Evolutionary conservation across 441 rosid genomes (phyloP).

Genomic region (Daphne laureola): DNA sequence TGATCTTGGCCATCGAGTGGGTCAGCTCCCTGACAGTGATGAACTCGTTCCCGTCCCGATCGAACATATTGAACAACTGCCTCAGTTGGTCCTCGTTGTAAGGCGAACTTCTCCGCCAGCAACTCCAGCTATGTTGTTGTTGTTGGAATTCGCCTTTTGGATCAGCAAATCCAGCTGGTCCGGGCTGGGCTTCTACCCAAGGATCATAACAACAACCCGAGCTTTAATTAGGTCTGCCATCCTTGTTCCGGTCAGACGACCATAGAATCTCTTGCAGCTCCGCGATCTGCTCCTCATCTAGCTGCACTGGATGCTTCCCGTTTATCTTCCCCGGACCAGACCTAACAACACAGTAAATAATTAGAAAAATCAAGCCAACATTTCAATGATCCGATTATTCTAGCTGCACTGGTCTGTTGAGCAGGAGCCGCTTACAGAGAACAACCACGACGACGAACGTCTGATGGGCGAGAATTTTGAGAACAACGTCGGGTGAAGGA

Average conservation of each 20-base stretch:
- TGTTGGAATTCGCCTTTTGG: slow-evolving; percentile 63
- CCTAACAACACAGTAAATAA: background rate
- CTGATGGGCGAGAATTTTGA: slow-evolving; percentile 59
- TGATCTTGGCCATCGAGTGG: slow-evolving; percentile 83
- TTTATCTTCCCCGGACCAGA: slow-evolving; percentile 32
- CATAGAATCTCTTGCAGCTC: slow-evolving; percentile 76
- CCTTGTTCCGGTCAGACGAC: slow-evolving; percentile 70
- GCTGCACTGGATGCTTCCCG: slow-evolving; percentile 41
- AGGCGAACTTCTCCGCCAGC: slow-evolving; percentile 44
- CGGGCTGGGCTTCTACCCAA: slow-evolving; percentile 56
- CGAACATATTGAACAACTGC: slow-evolving; percentile 67
- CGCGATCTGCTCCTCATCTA: slow-evolving; percentile 60
- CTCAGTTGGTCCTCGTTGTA: slow-evolving; percentile 71
- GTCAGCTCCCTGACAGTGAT: slow-evolving; percentile 82
- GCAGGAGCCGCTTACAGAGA: slow-evolving; percentile 66
- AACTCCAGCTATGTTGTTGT: slow-evolving; percentile 76
- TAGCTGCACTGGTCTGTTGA: slow-evolving; percentile 8
- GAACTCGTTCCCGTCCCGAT: slow-evolving; percentile 73
- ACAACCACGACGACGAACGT: slow-evolving; percentile 47
- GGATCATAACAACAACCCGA: slow-evolving; percentile 72
- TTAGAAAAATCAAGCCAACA: background rate
- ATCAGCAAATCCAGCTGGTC: slow-evolving; percentile 59
- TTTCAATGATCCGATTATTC: no score
- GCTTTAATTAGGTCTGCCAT: slow-evolving; percentile 84
- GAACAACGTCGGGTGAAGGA: slow-evolving; percentile 33